Conservation (phyloP, 1,139 yeast species). For the Yamadazyma kanchanaburiensis region DNA sequence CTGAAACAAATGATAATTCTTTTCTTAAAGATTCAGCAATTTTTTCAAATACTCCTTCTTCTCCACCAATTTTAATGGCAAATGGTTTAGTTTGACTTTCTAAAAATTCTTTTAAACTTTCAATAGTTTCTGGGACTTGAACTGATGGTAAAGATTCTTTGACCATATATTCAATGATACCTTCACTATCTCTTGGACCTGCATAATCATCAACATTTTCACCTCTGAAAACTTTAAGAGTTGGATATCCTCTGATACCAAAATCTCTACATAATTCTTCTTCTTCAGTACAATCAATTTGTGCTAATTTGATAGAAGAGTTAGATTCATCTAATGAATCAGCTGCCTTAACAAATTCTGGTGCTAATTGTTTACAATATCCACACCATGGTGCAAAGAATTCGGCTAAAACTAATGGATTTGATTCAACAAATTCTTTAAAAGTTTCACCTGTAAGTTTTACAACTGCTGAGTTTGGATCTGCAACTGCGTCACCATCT, state of each 20-base stretch:
- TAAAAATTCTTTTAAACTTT: constrained; percentile 48
- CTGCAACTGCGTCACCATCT: constrained; percentile 66
- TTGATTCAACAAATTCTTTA: constrained; percentile 60
- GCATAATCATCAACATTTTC: constrained; percentile 54
- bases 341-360: constrained; percentile 87
- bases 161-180: constrained; percentile 75
- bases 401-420: constrained; percentile 86
- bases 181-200: constrained; percentile 81
- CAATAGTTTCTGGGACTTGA: constrained; percentile 43
- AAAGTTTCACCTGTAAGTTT: constrained; percentile 63
- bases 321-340: constrained; percentile 58
- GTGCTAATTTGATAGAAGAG: constrained; percentile 72
- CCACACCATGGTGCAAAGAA: constrained; percentile 99
- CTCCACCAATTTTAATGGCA: constrained; percentile 49
- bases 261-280: constrained; percentile 72
- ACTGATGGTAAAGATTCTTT: constrained; percentile 86
- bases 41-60: constrained; percentile 42
- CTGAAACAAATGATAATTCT: constrained; percentile 57
- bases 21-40: constrained; percentile 62
- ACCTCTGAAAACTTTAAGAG: constrained; percentile 81
- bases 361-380: constrained; percentile 92
- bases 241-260: constrained; percentile 88
- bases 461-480: constrained; percentile 84
- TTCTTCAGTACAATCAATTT: constrained; percentile 90
- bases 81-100: constrained; percentile 50